Percentiles rank a stretch among this genome's conserved stretches.
phyloP scores from a whole-genome alignment of 345 rosid species.

The Carallia brachiata region DNA sequence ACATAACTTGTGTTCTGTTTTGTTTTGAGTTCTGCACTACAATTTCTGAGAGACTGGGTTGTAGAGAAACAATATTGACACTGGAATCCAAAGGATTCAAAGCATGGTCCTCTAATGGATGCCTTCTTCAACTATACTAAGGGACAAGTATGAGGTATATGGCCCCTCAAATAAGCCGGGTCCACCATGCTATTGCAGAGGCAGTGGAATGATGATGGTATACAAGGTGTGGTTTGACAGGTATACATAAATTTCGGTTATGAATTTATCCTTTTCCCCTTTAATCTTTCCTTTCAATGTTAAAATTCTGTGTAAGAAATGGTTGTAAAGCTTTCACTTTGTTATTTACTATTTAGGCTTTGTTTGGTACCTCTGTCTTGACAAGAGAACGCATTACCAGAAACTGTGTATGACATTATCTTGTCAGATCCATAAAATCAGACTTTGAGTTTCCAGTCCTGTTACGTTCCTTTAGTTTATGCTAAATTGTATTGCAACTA shows the following conservation, averaged over 20 bases:
- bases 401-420: constrained; percentile 19
- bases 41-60: no score
- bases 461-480: neutral
- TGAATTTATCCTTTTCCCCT: neutral
- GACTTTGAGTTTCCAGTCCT: neutral
- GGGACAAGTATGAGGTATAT: constrained; percentile 7
- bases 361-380: constrained; percentile 20
- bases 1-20: constrained; percentile 2
- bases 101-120: constrained; percentile 1
- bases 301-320: constrained; percentile 27
- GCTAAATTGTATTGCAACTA: neutral
- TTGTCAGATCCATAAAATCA: neutral
- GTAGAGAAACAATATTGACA: no score
- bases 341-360: neutral
- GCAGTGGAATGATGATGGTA: constrained; percentile 9
- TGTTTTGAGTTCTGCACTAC: neutral
- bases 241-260: constrained; percentile 5
- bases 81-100: no score
- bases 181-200: neutral
- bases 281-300: constrained; percentile 8
- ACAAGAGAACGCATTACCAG: constrained; percentile 23
- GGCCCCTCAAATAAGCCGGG: constrained; percentile 10
- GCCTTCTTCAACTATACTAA: constrained; percentile 4
- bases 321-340: constrained; percentile 26
- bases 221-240: constrained; percentile 8